Conservation (phyloP, 257 asterid species). For the Solanum gracilifrons region DNA sequence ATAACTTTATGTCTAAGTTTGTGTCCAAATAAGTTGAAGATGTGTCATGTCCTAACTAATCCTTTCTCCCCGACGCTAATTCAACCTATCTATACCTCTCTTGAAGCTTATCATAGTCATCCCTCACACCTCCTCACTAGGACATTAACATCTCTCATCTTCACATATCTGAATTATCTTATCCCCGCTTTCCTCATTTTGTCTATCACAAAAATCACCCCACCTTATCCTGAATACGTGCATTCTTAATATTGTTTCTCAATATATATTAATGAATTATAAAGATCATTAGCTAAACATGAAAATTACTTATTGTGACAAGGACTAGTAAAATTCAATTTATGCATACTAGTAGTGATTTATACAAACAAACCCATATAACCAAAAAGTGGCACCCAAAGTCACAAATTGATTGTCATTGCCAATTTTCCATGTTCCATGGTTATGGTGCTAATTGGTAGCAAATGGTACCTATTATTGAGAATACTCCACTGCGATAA, state of each 20-base stretch:
- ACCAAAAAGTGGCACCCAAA: neutral
- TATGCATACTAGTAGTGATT: neutral
- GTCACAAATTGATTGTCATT: neutral
- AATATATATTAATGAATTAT: neutral
- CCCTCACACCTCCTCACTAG: neutral
- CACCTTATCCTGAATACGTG: neutral
- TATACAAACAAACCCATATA: too few relatives aligned
- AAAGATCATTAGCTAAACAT: neutral
- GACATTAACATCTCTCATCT: too few relatives aligned
- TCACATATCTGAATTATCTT: neutral
- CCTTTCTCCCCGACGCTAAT: neutral
- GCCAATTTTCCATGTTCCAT: neutral
- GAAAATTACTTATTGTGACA: neutral
- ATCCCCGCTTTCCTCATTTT: too few relatives aligned
- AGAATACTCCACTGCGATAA: too few relatives aligned
- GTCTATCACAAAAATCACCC: too few relatives aligned
- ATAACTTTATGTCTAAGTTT: too few relatives aligned
- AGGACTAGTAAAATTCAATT: neutral
- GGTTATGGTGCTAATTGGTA: neutral
- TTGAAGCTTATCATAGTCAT: neutral
- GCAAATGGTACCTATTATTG: too few relatives aligned
- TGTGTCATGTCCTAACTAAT: too few relatives aligned
- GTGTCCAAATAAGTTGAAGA: too few relatives aligned
- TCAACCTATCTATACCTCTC: neutral
- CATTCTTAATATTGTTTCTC: neutral